A percentile compares a stretch with the other conserved stretches of the same genome.
phyloP scores from a whole-genome alignment of 805 yeast species.

The Candida endomychidarum region DNA sequence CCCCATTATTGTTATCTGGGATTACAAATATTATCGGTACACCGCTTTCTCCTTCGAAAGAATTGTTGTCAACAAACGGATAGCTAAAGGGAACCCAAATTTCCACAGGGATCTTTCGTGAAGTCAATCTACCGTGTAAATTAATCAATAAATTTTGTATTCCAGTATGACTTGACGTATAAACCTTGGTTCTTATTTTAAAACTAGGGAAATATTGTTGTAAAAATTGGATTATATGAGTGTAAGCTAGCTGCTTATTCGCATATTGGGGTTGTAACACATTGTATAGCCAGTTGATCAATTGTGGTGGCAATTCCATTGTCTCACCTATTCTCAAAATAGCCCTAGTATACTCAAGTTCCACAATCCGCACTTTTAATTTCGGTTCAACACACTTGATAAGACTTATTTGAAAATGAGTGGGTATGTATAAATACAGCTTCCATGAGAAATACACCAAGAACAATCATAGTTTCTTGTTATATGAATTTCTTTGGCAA shows the following conservation, averaged over 20 bases:
- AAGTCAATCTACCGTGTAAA: slow-evolving; percentile 53
- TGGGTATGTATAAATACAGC: slow-evolving; percentile 16
- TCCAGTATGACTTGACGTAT: slow-evolving; percentile 55
- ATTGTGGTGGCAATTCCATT: slow-evolving; percentile 27
- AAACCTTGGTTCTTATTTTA: slow-evolving; percentile 64
- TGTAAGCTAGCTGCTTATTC: slow-evolving; percentile 58
- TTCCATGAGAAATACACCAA: too few relatives aligned
- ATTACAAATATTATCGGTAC: slow-evolving; percentile 68
- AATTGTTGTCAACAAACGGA: slow-evolving; percentile 41
- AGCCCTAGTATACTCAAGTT: neutral
- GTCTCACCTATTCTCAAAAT: neutral
- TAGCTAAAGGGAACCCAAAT: slow-evolving; percentile 77
- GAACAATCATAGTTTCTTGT: too few relatives aligned
- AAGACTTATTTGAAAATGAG: slow-evolving; percentile 4
- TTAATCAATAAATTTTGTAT: slow-evolving; percentile 57
- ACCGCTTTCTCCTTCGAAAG: slow-evolving; percentile 22
- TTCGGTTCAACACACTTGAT: slow-evolving; percentile 9
- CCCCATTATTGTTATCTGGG: slow-evolving; percentile 46
- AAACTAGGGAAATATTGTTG: slow-evolving; percentile 46
- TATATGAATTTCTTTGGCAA: too few relatives aligned
- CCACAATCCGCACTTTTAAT: slow-evolving; percentile 4
- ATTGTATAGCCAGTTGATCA: slow-evolving; percentile 41
- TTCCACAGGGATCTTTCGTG: slow-evolving; percentile 48
- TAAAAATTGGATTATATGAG: slow-evolving; percentile 60
- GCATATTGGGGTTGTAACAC: slow-evolving; percentile 53